Evolutionary conservation across 495 filamentous ascomycete species (phyloP).

Genomic region (Penicillium macrosclerotiorum): DNA sequence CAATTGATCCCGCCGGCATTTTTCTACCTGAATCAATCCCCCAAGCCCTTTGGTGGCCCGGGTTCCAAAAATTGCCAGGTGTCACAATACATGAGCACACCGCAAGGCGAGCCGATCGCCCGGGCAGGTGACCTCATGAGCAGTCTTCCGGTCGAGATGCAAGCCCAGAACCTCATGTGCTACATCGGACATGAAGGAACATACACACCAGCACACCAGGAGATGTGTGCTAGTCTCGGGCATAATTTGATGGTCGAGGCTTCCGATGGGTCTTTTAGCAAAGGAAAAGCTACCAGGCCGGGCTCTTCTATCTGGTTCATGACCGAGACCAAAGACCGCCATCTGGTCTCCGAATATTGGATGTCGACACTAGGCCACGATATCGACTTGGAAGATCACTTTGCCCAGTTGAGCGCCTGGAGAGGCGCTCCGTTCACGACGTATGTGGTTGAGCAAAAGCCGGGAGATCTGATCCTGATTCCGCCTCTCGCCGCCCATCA

Average conservation of each 20-base stretch:
- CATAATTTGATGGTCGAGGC: conserved; percentile 98
- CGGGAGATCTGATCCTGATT: conserved; percentile 93
- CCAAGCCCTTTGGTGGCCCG: conserved; percentile 51
- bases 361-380: conserved; percentile 88
- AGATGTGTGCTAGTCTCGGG: conserved; percentile 95
- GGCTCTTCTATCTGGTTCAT: conserved; percentile 98
- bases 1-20: conserved; percentile 72
- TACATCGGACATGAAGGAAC: conserved; percentile 98
- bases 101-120: conserved; percentile 38
- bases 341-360: conserved; percentile 87
- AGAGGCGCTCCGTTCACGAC: conserved; percentile 87
- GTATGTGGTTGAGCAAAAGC: conserved; percentile 86
- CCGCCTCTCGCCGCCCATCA: conserved; percentile 97
- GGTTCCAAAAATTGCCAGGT: conserved; percentile 10
- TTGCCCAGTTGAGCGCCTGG: conserved; percentile 92
- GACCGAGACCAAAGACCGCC: conserved; percentile 88
- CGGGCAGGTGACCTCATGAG: conserved; percentile 90
- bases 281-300: conserved; percentile 65
- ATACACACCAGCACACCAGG: conserved; percentile 91
- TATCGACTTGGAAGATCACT: conserved; percentile 93
- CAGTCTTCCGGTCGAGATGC: conserved; percentile 77
- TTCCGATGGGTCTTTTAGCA: conserved; percentile 55
- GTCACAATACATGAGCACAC: not conserved
- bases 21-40: conserved; percentile 83
- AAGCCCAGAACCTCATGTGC: conserved; percentile 96